Percentiles rank a stretch among this genome's conserved stretches.
Conservation (phyloP, 805 yeast genomes). For the Kluyveromyces nonfermentans region DNA sequence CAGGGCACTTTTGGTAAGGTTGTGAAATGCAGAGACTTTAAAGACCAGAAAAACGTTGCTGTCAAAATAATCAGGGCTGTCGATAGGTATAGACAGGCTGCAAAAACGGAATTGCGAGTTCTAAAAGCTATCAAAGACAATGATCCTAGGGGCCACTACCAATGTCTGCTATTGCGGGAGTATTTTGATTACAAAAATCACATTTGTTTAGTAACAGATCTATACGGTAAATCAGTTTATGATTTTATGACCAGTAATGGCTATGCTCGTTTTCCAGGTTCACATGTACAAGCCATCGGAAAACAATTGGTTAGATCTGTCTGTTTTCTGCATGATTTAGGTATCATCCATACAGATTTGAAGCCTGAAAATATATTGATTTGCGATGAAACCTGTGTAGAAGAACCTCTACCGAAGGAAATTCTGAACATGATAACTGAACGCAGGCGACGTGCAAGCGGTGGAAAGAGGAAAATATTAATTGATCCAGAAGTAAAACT, state of each 20-base stretch:
- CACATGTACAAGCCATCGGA: conserved; percentile 83
- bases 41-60: conserved; percentile 49
- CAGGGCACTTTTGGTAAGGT: conserved; percentile 99
- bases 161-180: conserved; percentile 76
- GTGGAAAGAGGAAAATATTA: conserved; percentile 33
- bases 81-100: conserved; percentile 91
- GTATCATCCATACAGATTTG: conserved; percentile 87
- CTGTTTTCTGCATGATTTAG: conserved; percentile 81
- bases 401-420: conserved; percentile 16
- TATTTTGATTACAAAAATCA: conserved; percentile 91
- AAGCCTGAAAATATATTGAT: conserved; percentile 91
- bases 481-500: conserved; percentile 75
- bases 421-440: conserved; percentile 16
- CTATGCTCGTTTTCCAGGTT: conserved; percentile 86
- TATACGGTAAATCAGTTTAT: conserved; percentile 74
- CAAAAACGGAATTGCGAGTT: conserved; percentile 83
- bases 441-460: conserved; percentile 26
- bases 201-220: conserved; percentile 86
- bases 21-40: conserved; percentile 75
- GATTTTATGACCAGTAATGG: conserved; percentile 82
- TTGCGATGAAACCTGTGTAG: conserved; percentile 20
- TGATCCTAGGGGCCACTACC: conserved; percentile 49
- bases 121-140: conserved; percentile 30
- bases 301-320: conserved; percentile 79
- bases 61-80: conserved; percentile 87